Evolutionary conservation across 768 basidiomycete species (phyloP).

Genomic region (Gloeophyllum trabeum): DNA sequence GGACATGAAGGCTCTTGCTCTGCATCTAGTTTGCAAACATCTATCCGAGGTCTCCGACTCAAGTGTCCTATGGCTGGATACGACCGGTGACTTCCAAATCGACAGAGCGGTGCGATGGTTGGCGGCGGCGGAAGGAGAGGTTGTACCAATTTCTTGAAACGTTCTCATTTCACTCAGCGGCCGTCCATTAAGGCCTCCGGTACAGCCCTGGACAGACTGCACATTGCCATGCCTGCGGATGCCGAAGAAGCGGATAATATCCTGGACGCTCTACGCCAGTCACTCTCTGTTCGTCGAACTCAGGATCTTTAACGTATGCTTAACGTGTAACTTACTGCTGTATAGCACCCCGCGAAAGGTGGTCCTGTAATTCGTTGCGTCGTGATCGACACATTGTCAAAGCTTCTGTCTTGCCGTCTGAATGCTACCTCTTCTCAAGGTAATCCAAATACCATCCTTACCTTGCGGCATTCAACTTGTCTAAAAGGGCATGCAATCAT

Average conservation of each 20-base stretch:
- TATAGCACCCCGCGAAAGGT: too few species aligned
- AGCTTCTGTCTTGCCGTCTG: constrained; percentile 50
- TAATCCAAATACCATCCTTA: constrained; percentile 3
- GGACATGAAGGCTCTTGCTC: constrained; percentile 39
- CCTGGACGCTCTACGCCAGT: constrained; percentile 30
- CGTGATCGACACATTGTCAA: constrained; percentile 56
- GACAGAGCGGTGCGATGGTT: constrained; percentile 32
- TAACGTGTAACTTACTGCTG: too few species aligned
- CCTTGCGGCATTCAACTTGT: not conserved
- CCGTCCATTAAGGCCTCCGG: constrained; percentile 12
- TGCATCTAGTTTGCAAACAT: constrained; percentile 46
- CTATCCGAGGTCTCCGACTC: constrained; percentile 26
- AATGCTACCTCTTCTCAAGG: constrained; percentile 59
- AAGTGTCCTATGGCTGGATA: constrained; percentile 60
- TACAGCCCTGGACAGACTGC: constrained; percentile 40
- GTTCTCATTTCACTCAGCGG: constrained; percentile 1
- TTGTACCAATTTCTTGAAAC: constrained; percentile 6
- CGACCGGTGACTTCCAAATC: constrained; percentile 52
- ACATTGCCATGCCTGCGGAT: constrained; percentile 47
- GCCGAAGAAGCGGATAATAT: constrained; percentile 40
- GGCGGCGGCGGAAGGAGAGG: constrained; percentile 13
- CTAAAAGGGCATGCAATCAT: constrained; percentile 52
- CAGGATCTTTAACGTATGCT: too few species aligned
- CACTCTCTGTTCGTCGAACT: constrained; percentile 21
- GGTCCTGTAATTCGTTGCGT: constrained; percentile 35